These are phyloP conservation scores for Benincasa hispida DNA, from an alignment of 306 rosid genomes.

Conservation along the genomic window DNA sequence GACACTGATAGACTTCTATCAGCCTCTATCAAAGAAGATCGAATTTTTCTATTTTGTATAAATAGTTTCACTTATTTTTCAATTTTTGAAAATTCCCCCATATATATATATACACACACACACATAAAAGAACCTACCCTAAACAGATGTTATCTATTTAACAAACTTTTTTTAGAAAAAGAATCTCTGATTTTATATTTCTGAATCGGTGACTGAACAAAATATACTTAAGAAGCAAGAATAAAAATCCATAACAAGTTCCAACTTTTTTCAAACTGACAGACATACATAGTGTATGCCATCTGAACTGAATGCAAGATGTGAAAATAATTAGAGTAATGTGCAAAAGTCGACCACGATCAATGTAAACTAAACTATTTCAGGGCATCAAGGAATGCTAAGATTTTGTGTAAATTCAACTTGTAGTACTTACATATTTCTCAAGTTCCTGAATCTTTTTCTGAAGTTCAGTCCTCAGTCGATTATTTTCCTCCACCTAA, in stretches of 20 bases:
- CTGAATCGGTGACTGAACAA: neutral
- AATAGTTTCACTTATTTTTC: no score
- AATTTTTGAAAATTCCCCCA: no score
- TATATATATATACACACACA: no score
- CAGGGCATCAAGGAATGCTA: neutral
- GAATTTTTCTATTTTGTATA: no score
- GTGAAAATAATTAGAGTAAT: neutral
- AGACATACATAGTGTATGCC: neutral
- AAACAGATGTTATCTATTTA: neutral
- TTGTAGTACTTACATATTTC: constrained; percentile 41
- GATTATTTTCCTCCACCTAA: constrained; percentile 67
- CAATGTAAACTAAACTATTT: neutral
- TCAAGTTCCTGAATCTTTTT: constrained; percentile 46
- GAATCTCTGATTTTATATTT: neutral
- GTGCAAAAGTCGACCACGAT: neutral
- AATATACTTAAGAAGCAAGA: neutral
- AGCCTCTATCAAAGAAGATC: no score
- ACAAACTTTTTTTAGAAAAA: neutral
- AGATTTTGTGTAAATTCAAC: neutral
- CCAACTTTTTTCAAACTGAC: neutral
- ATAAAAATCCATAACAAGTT: neutral
- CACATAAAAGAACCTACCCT: no score
- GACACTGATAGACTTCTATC: no score
- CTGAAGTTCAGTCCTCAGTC: constrained; percentile 59
- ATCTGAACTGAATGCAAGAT: neutral